Evolutionary conservation across 192 early-diverging fungal genomes (phyloP), one percentile per base, ranked within the genome.

Genomic region (Linnemannia hyalina): DNA sequence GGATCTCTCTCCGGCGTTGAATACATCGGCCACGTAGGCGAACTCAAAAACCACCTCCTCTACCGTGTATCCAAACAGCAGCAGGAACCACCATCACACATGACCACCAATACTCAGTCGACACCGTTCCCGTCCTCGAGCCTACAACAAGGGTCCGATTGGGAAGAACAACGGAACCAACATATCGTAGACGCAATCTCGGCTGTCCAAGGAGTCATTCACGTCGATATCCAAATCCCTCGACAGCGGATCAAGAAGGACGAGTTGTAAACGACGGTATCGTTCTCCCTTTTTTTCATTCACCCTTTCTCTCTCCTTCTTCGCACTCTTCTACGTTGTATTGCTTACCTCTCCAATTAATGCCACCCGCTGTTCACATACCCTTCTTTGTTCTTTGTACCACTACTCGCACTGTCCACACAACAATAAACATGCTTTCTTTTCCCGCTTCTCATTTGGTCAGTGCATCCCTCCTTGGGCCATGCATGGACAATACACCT

Each of bases 1-100:
- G 79, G 79, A 16, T 70, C 79, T 35, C 76, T 86, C 4, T 71
- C 70, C 20, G 84, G 76, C 11, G 72, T 86, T 10, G 84, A 86
- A 68, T 86, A 78, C 20, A 29, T 86, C 22, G 84, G 84, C 20
- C 84, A 81, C n/a, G 76, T 86, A 41, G 84, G 79, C 10, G 73
- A 80, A 29, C 75, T 86, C 13, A 35, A 72, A 26, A 81, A 86
- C 68, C 84, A 86, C 49, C 84, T 86, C 11, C 75, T 86, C 75
- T 86, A 80, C 42, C 69, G 84, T 16, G 71, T 80, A 11, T 41
- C 79, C 15, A 86, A 78, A 41, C 60, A 38, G 18, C 60, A 26
- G 4, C 60, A 23, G 6, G 23, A 23, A 26, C n/a, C 55, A 57
- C n/a, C 60, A 26, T 29, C 60, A 4, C 60, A 65, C 60, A 35